phyloP scores from a whole-genome alignment of 352 stramenopile genomes.

The Phytophthora parvispora region DNA sequence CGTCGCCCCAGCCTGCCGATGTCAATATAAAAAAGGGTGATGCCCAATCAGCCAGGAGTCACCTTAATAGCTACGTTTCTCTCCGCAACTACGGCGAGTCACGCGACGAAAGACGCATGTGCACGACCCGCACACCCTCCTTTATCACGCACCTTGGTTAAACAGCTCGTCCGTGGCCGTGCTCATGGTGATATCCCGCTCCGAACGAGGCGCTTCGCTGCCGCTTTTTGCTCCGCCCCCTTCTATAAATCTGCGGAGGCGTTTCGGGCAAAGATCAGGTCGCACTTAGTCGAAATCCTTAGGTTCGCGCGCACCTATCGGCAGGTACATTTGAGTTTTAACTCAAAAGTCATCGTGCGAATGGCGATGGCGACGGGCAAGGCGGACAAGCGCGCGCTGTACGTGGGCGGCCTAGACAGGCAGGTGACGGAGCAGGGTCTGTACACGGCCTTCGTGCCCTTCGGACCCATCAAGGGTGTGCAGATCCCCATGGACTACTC shows the following conservation, averaged over 20 bases:
- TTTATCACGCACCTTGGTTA: constrained; percentile 74
- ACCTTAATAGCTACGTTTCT: not conserved
- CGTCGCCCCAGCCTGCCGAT: constrained; percentile 90
- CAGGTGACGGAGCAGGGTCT: constrained; percentile 91
- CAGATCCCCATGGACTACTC: constrained; percentile 81
- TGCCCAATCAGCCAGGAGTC: constrained; percentile 1
- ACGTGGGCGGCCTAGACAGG: constrained; percentile 92
- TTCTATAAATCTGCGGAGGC: constrained; percentile 22
- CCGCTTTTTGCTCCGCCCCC: constrained; percentile 13
- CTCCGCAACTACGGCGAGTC: constrained; percentile 3
- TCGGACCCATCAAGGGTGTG: constrained; percentile 83
- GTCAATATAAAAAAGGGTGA: not conserved
- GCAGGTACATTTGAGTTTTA: no score
- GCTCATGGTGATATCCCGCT: constrained; percentile 66
- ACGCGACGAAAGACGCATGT: not conserved
- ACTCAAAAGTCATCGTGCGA: not conserved
- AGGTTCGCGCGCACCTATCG: not conserved
- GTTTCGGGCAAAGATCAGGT: constrained; percentile 32
- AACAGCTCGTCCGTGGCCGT: constrained; percentile 85
- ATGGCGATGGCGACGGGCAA: constrained; percentile 36
- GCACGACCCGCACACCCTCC: not conserved
- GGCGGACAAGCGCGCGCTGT: constrained; percentile 82
- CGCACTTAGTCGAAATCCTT: constrained; percentile 27
- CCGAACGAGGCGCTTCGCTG: constrained; percentile 12
- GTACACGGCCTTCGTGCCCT: constrained; percentile 88